phyloP scores from a whole-genome alignment of 257 asterid genomes.

The Cordia subcordata region DNA sequence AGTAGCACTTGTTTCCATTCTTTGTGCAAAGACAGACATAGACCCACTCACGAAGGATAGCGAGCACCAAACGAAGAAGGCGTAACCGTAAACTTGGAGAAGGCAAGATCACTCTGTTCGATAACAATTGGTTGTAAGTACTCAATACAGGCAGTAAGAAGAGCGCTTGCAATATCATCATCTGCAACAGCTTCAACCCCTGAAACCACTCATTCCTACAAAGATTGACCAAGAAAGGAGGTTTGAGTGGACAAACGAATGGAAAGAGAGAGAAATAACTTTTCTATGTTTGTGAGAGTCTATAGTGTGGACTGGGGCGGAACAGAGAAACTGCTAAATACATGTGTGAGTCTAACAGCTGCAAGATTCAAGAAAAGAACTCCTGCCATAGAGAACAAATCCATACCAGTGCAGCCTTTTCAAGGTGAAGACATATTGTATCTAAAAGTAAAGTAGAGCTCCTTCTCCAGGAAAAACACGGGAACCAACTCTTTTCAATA shows the following conservation, averaged over 20 bases:
- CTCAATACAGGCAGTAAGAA: constrained; percentile 75
- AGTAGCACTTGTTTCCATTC: constrained; percentile 68
- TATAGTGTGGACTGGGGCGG: too few species aligned
- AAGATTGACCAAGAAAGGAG: constrained; percentile 3
- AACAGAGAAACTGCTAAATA: too few species aligned
- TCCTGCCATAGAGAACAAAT: too few species aligned
- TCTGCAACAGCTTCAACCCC: constrained; percentile 80
- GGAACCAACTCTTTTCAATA: constrained; percentile 81
- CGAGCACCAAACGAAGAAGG: constrained; percentile 75
- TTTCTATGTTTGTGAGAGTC: constrained; percentile 34
- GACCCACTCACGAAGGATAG: constrained; percentile 88
- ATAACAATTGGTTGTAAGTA: constrained; percentile 74
- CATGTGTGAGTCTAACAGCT: not conserved
- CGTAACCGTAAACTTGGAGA: constrained; percentile 70
- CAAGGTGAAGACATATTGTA: constrained; percentile 83
- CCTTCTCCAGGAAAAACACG: constrained; percentile 85
- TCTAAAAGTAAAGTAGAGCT: constrained; percentile 75
- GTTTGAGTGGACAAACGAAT: not conserved
- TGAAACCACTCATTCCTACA: constrained; percentile 71
- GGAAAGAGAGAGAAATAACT: constrained; percentile 1
- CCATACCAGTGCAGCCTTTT: constrained; percentile 73
- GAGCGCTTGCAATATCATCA: constrained; percentile 88
- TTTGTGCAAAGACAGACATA: constrained; percentile 61
- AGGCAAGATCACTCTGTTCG: constrained; percentile 68
- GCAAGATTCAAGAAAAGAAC: too few species aligned